Conservation (phyloP, 2,329 filamentous ascomycete species). For the Biscogniauxia mediterranea region DNA sequence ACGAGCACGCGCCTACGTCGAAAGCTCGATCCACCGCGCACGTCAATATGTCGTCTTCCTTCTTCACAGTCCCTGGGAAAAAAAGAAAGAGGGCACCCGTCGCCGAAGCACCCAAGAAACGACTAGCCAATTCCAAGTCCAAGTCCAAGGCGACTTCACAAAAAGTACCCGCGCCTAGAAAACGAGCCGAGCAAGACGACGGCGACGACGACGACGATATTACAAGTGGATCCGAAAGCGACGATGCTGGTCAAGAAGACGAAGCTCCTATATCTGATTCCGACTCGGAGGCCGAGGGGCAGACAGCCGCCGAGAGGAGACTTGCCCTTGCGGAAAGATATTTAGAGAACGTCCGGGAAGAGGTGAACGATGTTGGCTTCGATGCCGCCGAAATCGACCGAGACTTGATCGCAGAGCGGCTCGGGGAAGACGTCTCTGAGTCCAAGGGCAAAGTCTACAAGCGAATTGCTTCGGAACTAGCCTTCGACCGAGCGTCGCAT, state of each 20-base stretch:
- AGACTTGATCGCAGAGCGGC: conserved; percentile 69
- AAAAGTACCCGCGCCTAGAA: conserved; percentile 36
- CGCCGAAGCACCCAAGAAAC: conserved; percentile 58
- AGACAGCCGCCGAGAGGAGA: conserved; percentile 87
- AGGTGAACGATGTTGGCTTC: conserved; percentile 77
- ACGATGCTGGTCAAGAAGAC: conserved; percentile 50
- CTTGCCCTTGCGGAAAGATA: conserved; percentile 88
- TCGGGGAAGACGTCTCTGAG: conserved; percentile 79
- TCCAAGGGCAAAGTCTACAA: conserved; percentile 87
- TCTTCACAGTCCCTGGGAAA: conserved; percentile 87
- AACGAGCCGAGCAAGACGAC: conserved; percentile 54
- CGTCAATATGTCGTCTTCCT: conserved; percentile 74
- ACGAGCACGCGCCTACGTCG: conserved; percentile 8
- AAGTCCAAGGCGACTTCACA: conserved; percentile 34
- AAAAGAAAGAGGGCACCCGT: conserved; percentile 77
- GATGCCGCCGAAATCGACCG: conserved; percentile 92
- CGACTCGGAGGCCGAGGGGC: conserved; percentile 71
- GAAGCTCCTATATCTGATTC: conserved; percentile 48
- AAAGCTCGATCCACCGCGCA: background rate
- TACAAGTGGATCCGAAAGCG: conserved; percentile 74
- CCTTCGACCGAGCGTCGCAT: conserved; percentile 65
- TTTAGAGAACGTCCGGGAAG: conserved; percentile 81
- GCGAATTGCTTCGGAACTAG: conserved; percentile 70
- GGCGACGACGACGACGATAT: conserved; percentile 69
- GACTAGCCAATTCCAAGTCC: conserved; percentile 48